Evolutionary conservation across 2,329 filamentous ascomycete genomes (phyloP).

Genomic region (Scedosporium minutisporum): DNA sequence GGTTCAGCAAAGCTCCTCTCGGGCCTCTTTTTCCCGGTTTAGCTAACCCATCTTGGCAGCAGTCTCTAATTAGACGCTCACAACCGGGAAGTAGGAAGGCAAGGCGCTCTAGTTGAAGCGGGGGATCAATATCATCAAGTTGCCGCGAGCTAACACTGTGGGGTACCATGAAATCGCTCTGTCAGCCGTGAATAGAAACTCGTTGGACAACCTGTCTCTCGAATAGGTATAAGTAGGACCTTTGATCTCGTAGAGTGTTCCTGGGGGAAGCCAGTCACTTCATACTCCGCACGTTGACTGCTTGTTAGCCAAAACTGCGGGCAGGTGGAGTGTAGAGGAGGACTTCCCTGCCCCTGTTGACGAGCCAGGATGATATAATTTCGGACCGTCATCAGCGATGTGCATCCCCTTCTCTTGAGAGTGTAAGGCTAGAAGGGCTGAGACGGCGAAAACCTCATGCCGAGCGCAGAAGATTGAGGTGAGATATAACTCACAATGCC

Average conservation of each 20-base stretch:
- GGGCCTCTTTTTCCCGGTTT: too few species aligned
- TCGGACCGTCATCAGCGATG: too few species aligned
- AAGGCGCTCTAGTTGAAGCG: too few species aligned
- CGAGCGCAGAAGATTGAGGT: slow-evolving; percentile 16
- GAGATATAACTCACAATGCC: slow-evolving; percentile 14
- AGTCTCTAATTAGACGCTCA: too few species aligned
- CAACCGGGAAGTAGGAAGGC: background rate
- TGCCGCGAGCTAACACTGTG: slow-evolving; percentile 19
- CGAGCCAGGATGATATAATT: slow-evolving; percentile 21
- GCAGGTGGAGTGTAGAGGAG: slow-evolving; percentile 20
- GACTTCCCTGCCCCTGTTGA: slow-evolving; percentile 20
- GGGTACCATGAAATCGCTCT: slow-evolving; percentile 23
- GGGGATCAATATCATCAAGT: background rate
- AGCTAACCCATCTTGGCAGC: too few species aligned
- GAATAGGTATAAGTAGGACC: slow-evolving; percentile 27
- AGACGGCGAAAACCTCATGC: slow-evolving; percentile 21
- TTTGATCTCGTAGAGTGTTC: slow-evolving; percentile 24
- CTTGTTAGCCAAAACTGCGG: slow-evolving; percentile 17
- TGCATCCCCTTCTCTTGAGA: background rate
- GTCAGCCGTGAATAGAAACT: slow-evolving; percentile 16
- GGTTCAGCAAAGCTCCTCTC: too few species aligned
- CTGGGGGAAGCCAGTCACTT: background rate
- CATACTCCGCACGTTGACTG: slow-evolving; percentile 16
- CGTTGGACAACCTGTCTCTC: slow-evolving; percentile 24
- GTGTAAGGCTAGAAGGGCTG: slow-evolving; percentile 16